phyloP scores from a whole-genome alignment of 2,329 filamentous ascomycete species.

The Penicillium concentricum region DNA sequence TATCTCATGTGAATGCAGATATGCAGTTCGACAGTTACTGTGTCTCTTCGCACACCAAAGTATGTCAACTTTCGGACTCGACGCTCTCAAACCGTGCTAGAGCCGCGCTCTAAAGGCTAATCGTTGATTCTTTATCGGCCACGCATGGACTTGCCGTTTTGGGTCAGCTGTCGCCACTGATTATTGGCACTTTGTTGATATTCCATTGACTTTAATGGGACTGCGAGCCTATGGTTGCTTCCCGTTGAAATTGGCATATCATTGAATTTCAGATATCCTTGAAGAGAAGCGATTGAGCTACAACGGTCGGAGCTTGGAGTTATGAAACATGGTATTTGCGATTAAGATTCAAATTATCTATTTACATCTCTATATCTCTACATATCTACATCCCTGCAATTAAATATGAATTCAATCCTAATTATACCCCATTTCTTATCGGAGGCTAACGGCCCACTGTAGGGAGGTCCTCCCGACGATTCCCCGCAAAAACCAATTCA shows the following conservation, averaged over 20 bases:
- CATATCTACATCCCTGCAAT: too few relatives aligned
- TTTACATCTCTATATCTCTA: too few relatives aligned
- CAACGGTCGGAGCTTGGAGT: background rate
- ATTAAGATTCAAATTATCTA: background rate
- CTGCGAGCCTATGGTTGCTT: background rate
- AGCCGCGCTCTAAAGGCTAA: constrained; percentile 8
- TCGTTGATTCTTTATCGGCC: constrained; percentile 16
- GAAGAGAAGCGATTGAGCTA: background rate
- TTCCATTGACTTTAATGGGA: background rate
- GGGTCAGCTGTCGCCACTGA: constrained; percentile 12
- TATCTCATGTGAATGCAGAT: constrained; percentile 1
- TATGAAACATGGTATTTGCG: background rate
- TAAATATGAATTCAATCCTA: background rate
- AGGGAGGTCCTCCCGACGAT: constrained; percentile 33
- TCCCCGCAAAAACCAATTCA: constrained; percentile 22
- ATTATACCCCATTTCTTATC: constrained; percentile 9
- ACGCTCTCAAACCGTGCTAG: background rate
- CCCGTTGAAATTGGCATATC: background rate
- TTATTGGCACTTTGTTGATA: background rate
- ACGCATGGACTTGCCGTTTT: constrained; percentile 22
- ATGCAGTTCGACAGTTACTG: background rate
- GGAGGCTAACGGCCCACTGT: constrained; percentile 16
- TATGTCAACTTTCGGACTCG: background rate
- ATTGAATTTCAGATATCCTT: background rate
- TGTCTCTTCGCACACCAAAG: background rate